Evolutionary conservation across 305 asterid genomes (phyloP).

Genomic region (Solanum hybrid): DNA sequence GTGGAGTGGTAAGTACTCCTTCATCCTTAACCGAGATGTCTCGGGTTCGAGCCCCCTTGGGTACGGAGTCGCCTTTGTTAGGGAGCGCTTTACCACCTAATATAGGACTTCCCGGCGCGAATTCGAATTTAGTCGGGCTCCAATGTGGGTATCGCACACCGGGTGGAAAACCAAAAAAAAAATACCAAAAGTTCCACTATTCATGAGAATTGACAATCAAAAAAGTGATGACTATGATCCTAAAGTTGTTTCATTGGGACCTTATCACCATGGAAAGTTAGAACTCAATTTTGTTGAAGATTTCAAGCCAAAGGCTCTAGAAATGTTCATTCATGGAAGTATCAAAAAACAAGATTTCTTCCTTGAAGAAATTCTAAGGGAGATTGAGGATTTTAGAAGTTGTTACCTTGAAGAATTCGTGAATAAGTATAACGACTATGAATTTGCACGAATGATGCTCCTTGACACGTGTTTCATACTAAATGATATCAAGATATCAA

Average conservation of each 20-base stretch:
- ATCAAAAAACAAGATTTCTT: not conserved
- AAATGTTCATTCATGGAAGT: not conserved
- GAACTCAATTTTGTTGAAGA: slow-evolving; percentile 8
- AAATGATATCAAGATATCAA: not conserved
- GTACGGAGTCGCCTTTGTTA: no score
- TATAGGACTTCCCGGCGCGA: no score
- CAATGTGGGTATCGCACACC: no score
- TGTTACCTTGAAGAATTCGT: slow-evolving; percentile 8
- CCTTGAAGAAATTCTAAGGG: not conserved
- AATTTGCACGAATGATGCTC: slow-evolving; percentile 27
- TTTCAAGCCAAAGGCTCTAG: not conserved
- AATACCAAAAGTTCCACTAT: not conserved
- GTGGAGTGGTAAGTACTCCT: no score
- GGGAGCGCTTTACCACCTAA: no score
- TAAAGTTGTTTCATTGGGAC: slow-evolving; percentile 10
- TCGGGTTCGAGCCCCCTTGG: no score
- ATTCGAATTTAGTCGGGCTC: no score
- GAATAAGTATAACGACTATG: not conserved
- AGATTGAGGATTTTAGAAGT: not conserved
- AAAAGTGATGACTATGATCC: not conserved
- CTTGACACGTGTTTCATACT: slow-evolving; percentile 18
- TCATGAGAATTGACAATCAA: not conserved
- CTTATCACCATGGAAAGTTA: slow-evolving; percentile 10
- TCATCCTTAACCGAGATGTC: no score
- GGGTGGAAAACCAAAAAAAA: no score